Evolutionary conservation across 2,329 filamentous ascomycete species (phyloP).

Genomic region (Talaromyces sp.): DNA sequence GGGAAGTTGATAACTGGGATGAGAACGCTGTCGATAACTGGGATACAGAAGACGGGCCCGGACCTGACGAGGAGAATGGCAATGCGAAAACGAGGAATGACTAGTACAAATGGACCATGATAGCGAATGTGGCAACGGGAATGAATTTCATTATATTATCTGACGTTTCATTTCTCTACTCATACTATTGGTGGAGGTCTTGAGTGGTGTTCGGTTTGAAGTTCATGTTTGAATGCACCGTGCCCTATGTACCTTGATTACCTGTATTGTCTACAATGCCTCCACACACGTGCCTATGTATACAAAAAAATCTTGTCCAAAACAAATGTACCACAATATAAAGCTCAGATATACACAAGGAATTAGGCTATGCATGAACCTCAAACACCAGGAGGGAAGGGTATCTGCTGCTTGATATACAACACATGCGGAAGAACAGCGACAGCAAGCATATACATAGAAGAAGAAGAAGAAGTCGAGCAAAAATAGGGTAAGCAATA

Average conservation of each 20-base stretch:
- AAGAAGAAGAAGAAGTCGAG: neutral
- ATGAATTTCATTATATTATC: neutral
- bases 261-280: neutral
- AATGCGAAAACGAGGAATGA: constrained; percentile 20
- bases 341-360: neutral
- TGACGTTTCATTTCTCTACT: neutral
- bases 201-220: neutral
- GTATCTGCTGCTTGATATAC: constrained; percentile 10
- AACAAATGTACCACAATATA: neutral
- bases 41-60: constrained; percentile 56
- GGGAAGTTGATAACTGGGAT: constrained; percentile 91
- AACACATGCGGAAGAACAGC: neutral
- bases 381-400: constrained; percentile 7
- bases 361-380: neutral
- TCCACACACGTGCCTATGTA: neutral
- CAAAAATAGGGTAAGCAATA: neutral
- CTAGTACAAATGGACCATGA: constrained; percentile 13
- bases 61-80: constrained; percentile 18
- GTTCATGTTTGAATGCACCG: neutral
- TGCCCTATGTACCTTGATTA: neutral
- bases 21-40: constrained; percentile 71
- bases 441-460: constrained; percentile 1
- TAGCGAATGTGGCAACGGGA: neutral
- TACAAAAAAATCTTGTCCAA: neutral
- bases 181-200: neutral